Percentiles rank a stretch among this genome's conserved stretches.
phyloP scores from a whole-genome alignment of 2,329 filamentous ascomycete genomes.

The Clathrospora elynae region DNA sequence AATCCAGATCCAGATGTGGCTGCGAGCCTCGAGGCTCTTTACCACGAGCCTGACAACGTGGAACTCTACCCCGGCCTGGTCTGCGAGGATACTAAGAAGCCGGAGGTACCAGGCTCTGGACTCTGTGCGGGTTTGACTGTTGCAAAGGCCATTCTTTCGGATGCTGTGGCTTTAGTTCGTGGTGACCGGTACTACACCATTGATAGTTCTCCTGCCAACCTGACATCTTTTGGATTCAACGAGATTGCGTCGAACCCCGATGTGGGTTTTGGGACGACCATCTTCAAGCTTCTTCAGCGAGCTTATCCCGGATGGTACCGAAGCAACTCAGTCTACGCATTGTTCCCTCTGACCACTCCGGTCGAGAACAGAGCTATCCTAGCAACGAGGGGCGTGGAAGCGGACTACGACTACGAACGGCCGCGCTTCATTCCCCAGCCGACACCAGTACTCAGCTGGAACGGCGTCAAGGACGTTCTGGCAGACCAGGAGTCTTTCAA shows the following conservation, averaged over 20 bases:
- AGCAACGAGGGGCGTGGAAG: constrained; percentile 54
- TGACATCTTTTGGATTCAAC: constrained; percentile 76
- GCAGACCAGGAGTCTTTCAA: constrained; percentile 64
- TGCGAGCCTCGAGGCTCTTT: constrained; percentile 55
- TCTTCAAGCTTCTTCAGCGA: constrained; percentile 74
- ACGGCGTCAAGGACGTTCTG: constrained; percentile 64
- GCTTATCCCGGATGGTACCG: constrained; percentile 79
- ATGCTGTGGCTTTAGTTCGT: constrained; percentile 73
- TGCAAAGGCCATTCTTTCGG: constrained; percentile 72
- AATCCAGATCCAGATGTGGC: constrained; percentile 59
- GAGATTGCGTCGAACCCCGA: constrained; percentile 66
- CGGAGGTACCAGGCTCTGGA: constrained; percentile 67
- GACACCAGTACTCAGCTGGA: constrained; percentile 55
- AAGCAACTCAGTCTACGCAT: constrained; percentile 76
- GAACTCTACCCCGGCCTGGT: constrained; percentile 75
- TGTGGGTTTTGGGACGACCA: constrained; percentile 61
- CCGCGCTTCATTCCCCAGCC: neutral
- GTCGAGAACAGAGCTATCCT: constrained; percentile 69
- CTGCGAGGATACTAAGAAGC: constrained; percentile 71
- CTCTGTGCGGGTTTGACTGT: constrained; percentile 76
- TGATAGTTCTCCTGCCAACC: constrained; percentile 66
- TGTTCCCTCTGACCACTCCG: constrained; percentile 72
- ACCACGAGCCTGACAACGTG: constrained; percentile 58
- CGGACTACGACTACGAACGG: constrained; percentile 46
- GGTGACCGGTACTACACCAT: constrained; percentile 53